phyloP scores from a whole-genome alignment of 2,329 filamentous ascomycete genomes.

The Stagonosporopsis cucurbitacearum region DNA sequence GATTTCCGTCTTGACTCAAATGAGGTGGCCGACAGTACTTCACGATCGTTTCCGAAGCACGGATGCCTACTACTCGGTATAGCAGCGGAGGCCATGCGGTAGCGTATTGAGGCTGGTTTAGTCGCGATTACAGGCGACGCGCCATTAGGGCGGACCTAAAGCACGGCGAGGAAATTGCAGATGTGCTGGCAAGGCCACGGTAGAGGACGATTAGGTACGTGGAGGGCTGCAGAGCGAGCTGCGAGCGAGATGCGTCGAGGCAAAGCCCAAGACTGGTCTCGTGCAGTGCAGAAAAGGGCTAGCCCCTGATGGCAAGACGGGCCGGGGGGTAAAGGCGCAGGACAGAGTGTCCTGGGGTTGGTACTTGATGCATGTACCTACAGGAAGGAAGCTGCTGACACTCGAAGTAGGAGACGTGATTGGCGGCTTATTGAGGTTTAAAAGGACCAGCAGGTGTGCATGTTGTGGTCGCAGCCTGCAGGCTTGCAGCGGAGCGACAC shows the following conservation, averaged over 20 bases:
- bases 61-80: conserved; percentile 24
- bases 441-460: conserved; percentile 8
- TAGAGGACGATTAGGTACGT: conserved; percentile 28
- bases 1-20: conserved; percentile 31
- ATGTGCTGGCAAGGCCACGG: conserved; percentile 31
- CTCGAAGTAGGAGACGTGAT: conserved; percentile 21
- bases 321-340: conserved; percentile 27
- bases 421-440: conserved; percentile 27
- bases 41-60: conserved; percentile 34
- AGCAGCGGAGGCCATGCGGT: conserved; percentile 28
- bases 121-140: conserved; percentile 24
- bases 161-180: conserved; percentile 22
- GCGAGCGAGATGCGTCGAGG: conserved; percentile 24
- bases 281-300: conserved; percentile 41
- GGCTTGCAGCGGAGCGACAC: conserved; percentile 28
- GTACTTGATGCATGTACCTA: conserved; percentile 10
- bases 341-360: conserved; percentile 2
- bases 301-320: conserved; percentile 34
- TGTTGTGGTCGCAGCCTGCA: conserved; percentile 4
- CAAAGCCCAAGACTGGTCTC: conserved; percentile 39
- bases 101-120: conserved; percentile 28
- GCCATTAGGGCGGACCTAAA: conserved; percentile 19
- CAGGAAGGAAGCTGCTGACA: background rate
- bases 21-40: conserved; percentile 27
- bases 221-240: conserved; percentile 28